Conservation (phyloP, 129 eudicot species). For the Dittrichia graveolens region DNA sequence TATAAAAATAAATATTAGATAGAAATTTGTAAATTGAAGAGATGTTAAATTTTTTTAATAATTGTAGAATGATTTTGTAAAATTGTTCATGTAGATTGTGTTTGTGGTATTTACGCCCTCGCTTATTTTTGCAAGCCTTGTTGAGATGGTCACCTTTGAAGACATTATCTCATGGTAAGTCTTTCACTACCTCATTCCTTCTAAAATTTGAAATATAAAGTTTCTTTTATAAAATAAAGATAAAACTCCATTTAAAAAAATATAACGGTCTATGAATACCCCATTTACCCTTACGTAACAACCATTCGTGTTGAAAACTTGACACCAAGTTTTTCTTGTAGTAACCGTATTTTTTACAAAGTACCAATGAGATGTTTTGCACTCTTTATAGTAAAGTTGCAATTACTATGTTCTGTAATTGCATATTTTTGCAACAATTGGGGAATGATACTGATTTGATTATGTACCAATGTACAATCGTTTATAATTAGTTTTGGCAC, state of each 20-base stretch:
- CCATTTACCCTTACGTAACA: no score
- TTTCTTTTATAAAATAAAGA: background rate
- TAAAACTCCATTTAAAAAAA: no score
- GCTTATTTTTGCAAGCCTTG: constrained; percentile 76
- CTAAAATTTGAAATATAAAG: background rate
- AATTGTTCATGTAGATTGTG: constrained; percentile 61
- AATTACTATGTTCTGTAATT: no score
- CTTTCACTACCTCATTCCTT: background rate
- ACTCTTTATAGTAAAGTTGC: no score
- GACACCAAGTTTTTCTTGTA: constrained; percentile 4
- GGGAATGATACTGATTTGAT: background rate
- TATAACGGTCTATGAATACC: no score
- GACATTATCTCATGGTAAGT: constrained; percentile 82
- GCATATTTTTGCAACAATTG: background rate
- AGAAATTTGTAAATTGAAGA: background rate
- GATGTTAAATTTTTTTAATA: background rate
- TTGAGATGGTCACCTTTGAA: constrained; percentile 69
- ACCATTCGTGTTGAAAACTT: background rate
- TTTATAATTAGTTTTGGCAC: background rate
- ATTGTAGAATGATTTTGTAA: background rate
- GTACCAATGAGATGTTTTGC: background rate
- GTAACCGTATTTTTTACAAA: background rate
- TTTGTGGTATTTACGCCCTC: constrained; percentile 84
- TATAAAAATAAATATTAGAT: background rate
- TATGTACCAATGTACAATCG: background rate